Evolutionary conservation across 768 basidiomycete species (phyloP).

Genomic region (Phylloporus arenicola): DNA sequence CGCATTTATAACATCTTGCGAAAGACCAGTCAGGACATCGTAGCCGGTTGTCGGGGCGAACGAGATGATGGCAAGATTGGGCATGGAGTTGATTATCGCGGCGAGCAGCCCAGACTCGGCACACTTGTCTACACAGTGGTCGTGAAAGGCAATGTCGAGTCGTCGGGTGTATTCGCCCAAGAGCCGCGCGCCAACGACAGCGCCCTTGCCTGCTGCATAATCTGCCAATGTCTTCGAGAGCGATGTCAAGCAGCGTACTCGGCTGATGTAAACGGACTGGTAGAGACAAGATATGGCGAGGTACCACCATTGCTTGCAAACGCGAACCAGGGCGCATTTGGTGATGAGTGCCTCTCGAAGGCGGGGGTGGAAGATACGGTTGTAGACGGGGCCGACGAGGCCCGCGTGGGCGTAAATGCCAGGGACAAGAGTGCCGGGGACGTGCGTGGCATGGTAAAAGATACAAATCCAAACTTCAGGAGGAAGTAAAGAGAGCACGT

Average conservation of each 20-base stretch:
- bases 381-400: conserved; percentile 6
- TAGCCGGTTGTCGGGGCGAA: conserved; percentile 3
- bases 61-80: conserved; percentile 18
- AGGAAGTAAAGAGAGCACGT: conserved; percentile 2
- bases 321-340: conserved; percentile 23
- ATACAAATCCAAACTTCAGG: conserved; percentile 23
- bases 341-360: conserved; percentile 21
- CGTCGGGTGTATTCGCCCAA: conserved; percentile 22
- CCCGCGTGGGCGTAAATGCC: conserved; percentile 19
- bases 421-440: conserved; percentile 17
- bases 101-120: conserved; percentile 7
- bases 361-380: not conserved
- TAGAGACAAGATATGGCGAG: conserved; percentile 23
- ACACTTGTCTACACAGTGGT: not conserved
- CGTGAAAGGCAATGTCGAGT: conserved; percentile 23
- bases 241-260: conserved; percentile 13
- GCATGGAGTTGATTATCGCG: conserved; percentile 13
- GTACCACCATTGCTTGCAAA: conserved; percentile 28
- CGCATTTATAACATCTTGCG: conserved; percentile 10
- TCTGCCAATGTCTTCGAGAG: conserved; percentile 12
- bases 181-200: conserved; percentile 5
- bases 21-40: not conserved
- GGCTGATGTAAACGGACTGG: conserved; percentile 19
- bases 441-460: conserved; percentile 19
- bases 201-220: conserved; percentile 9